These are phyloP conservation scores for Jatropha multifida DNA, from an alignment of 441 rosid species.

Conservation along the genomic window DNA sequence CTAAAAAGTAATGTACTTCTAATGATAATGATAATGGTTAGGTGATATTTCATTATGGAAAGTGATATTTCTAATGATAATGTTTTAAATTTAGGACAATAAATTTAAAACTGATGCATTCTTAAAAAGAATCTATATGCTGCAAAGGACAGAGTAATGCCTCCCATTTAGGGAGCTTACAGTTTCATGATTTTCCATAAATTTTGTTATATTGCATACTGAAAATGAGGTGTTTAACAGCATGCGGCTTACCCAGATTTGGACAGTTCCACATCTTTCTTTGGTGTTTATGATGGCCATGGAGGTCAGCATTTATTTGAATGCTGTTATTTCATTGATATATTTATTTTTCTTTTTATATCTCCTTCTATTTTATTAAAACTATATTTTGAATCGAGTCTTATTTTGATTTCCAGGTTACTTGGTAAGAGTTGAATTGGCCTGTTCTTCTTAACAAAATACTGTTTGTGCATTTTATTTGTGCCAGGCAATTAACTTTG, in stretches of 20 bases:
- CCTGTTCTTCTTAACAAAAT: neutral
- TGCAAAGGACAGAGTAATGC: neutral
- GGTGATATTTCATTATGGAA: no score
- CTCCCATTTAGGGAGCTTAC: neutral
- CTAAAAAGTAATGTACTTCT: neutral
- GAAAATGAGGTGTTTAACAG: constrained; percentile 40
- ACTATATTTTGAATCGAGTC: neutral
- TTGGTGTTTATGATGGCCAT: constrained; percentile 98
- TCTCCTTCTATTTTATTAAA: neutral
- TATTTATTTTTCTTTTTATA: neutral
- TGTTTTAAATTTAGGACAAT: neutral
- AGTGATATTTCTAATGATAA: neutral
- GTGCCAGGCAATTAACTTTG: neutral
- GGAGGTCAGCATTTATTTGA: constrained; percentile 76
- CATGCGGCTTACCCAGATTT: constrained; percentile 88
- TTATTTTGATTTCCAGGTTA: neutral
- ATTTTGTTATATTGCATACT: constrained; percentile 3
- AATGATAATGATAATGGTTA: neutral
- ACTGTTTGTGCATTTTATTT: neutral
- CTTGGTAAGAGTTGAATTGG: neutral
- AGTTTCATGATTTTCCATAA: constrained; percentile 9
- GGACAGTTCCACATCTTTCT: constrained; percentile 78
- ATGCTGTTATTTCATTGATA: constrained; percentile 33
- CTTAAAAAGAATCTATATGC: neutral
- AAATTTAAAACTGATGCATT: neutral